These are phyloP conservation scores for Nephelium lappaceum DNA, from an alignment of 345 rosid species.

Conservation along the genomic window DNA sequence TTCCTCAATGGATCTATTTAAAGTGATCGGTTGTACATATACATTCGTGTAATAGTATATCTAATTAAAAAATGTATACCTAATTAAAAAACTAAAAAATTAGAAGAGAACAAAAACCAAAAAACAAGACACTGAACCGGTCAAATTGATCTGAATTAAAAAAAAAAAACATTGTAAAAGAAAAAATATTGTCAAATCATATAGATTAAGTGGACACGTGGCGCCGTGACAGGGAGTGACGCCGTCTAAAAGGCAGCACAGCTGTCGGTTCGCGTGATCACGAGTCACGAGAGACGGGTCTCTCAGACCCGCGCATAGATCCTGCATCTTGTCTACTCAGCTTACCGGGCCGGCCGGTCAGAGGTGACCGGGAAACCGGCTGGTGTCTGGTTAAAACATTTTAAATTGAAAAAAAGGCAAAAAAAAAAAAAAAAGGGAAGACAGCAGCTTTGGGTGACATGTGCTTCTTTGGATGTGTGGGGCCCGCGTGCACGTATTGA, in stretches of 20 bases:
- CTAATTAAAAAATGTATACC: too few species aligned
- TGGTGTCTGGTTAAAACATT: background rate
- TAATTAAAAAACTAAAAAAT: background rate
- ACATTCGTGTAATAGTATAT: too few species aligned
- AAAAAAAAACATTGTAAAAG: background rate
- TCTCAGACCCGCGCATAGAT: constrained; percentile 24
- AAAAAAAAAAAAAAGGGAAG: background rate
- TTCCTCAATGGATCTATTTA: too few species aligned
- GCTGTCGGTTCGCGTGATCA: constrained; percentile 43
- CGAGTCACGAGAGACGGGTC: constrained; percentile 32
- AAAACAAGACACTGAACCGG: constrained; percentile 9
- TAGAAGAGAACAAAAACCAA: background rate
- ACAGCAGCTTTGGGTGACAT: constrained; percentile 16
- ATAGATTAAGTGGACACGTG: constrained; percentile 6
- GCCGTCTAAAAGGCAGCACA: constrained; percentile 24
- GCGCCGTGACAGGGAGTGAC: background rate
- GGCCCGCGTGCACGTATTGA: background rate
- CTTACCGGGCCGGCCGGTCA: constrained; percentile 7
- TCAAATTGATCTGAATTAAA: background rate
- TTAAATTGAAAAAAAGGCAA: too few species aligned
- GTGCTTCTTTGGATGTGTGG: background rate
- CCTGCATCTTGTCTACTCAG: constrained; percentile 32
- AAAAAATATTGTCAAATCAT: background rate
- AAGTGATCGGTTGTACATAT: too few species aligned
- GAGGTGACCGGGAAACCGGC: background rate